Percentiles rank a stretch among this genome's conserved stretches.
Evolutionary conservation across 2,329 filamentous ascomycete genomes (phyloP).

Genomic region (Penicillium fuscoglaucum): DNA sequence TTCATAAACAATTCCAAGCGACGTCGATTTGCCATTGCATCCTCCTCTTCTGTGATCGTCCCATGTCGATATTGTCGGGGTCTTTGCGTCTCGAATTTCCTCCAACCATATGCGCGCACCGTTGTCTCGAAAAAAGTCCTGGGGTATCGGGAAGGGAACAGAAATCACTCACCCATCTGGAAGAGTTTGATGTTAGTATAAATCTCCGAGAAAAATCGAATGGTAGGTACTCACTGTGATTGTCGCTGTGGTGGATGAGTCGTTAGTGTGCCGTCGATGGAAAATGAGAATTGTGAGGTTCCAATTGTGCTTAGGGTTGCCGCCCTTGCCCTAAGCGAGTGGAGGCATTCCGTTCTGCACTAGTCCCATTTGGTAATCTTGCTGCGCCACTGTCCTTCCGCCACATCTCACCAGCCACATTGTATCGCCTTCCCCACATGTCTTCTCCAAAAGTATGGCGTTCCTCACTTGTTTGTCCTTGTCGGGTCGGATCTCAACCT

Average conservation of each 20-base stretch:
- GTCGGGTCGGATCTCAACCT: neutral
- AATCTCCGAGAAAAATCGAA: constrained; percentile 19
- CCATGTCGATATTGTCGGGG: constrained; percentile 11
- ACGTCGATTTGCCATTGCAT: constrained; percentile 1
- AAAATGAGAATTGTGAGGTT: constrained; percentile 46
- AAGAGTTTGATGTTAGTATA: constrained; percentile 32
- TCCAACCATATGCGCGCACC: constrained; percentile 34
- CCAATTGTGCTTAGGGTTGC: constrained; percentile 46
- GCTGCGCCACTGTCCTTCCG: neutral
- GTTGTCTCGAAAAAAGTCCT: constrained; percentile 33
- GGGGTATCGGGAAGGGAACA: constrained; percentile 25
- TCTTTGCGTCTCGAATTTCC: constrained; percentile 19
- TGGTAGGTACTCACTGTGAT: constrained; percentile 51
- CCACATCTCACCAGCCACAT: constrained; percentile 16
- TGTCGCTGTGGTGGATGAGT: constrained; percentile 52
- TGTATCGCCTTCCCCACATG: constrained; percentile 11
- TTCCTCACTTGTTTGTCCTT: constrained; percentile 1
- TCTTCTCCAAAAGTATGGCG: constrained; percentile 12
- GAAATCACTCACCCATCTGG: constrained; percentile 63
- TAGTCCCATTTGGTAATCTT: constrained; percentile 28
- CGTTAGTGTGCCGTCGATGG: constrained; percentile 34
- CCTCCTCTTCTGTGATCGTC: constrained; percentile 3
- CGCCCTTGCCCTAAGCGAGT: constrained; percentile 47
- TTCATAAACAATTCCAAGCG: neutral
- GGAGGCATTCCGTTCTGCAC: constrained; percentile 23